These are phyloP conservation scores for Xylaria castorea DNA, from an alignment of 495 filamentous ascomycete species.

Conservation along the genomic window DNA sequence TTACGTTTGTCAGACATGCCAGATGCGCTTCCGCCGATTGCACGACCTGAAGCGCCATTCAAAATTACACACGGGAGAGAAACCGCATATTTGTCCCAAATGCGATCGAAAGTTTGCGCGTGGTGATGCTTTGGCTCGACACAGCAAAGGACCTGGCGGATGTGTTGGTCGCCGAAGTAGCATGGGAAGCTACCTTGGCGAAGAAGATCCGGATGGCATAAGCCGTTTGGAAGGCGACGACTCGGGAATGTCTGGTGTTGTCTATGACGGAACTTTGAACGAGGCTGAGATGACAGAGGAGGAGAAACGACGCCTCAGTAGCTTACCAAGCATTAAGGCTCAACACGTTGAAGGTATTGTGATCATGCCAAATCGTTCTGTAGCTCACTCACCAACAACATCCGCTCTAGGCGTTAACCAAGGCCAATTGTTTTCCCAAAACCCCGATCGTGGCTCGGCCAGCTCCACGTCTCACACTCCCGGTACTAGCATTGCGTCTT, in stretches of 20 bases:
- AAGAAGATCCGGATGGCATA: conserved; percentile 70
- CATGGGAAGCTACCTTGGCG: conserved; percentile 81
- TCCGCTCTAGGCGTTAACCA: conserved; percentile 59
- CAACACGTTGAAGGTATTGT: conserved; percentile 65
- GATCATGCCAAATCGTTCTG: conserved; percentile 45
- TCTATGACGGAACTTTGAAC: conserved; percentile 67
- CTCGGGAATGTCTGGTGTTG: conserved; percentile 79
- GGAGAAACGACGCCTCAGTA: conserved; percentile 59
- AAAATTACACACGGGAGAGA: conserved; percentile 95
- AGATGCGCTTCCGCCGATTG: conserved; percentile 86
- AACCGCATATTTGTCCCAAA: conserved; percentile 91
- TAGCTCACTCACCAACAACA: conserved; percentile 33
- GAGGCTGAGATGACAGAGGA: conserved; percentile 60
- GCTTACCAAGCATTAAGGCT: conserved; percentile 75
- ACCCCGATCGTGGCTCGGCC: conserved; percentile 57
- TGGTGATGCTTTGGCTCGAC: conserved; percentile 91
- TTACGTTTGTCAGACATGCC: conserved; percentile 87
- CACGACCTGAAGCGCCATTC: conserved; percentile 96
- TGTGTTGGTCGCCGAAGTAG: conserved; percentile 90
- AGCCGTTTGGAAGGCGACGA: conserved; percentile 66
- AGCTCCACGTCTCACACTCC: conserved; percentile 62
- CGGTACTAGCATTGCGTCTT: conserved; percentile 55
- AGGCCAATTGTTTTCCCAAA: conserved; percentile 68
- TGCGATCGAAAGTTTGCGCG: conserved; percentile 94
- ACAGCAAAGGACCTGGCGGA: conserved; percentile 94